Percentiles rank a stretch among this genome's conserved stretches.
These are phyloP conservation scores for Saturnispora besseyi DNA, from an alignment of 805 yeast genomes.

Conservation along the genomic window DNA sequence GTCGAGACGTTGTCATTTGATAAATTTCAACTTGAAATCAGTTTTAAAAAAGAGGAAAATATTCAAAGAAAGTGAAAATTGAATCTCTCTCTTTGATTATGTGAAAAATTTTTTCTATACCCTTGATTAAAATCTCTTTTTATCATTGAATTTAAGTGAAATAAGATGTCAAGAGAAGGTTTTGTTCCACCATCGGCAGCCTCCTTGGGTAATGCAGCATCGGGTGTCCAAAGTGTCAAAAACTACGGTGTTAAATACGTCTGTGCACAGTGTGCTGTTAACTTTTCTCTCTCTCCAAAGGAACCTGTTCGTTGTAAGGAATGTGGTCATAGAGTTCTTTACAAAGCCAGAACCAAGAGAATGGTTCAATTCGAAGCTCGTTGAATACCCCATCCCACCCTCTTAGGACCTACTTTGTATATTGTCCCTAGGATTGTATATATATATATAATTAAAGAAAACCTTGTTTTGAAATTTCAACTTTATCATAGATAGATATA, in stretches of 20 bases:
- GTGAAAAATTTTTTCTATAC: neutral
- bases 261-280: constrained; percentile 94
- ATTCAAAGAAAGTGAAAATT: too few species aligned
- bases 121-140: too few species aligned
- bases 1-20: neutral
- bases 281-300: constrained; percentile 77
- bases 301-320: constrained; percentile 98
- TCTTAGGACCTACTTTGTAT: neutral
- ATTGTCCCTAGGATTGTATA: neutral
- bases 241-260: constrained; percentile 84
- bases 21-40: neutral
- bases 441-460: neutral
- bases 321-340: constrained; percentile 95
- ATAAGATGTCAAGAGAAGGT: constrained; percentile 56
- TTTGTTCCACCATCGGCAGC: constrained; percentile 73
- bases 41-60: neutral
- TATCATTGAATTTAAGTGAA: neutral
- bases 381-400: constrained; percentile 21
- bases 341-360: constrained; percentile 95
- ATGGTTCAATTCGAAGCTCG: constrained; percentile 88
- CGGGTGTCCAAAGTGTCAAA: constrained; percentile 56
- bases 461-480: too few species aligned
- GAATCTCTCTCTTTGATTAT: neutral
- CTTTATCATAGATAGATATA: too few species aligned
- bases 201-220: constrained; percentile 74